phyloP scores from a whole-genome alignment of 2,329 filamentous ascomycete genomes.

The Penicillium sp. region DNA sequence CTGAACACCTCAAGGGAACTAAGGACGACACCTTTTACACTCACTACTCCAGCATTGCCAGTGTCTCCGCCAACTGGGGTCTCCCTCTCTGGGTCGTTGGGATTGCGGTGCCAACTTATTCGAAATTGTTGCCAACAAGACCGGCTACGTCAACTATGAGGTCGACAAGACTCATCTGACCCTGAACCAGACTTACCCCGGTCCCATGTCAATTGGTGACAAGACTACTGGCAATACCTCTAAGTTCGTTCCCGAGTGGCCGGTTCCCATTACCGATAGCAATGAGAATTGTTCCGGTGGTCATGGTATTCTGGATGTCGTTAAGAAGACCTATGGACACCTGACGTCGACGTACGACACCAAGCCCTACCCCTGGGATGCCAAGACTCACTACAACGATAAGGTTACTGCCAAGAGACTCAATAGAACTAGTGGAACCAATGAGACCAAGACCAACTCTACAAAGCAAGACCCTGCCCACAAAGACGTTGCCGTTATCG shows the following conservation, averaged over 20 bases:
- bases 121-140: slow-evolving; percentile 58
- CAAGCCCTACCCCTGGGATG: slow-evolving; percentile 27
- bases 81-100: slow-evolving; percentile 69
- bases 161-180: slow-evolving; percentile 46
- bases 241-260: slow-evolving; percentile 30
- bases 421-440: neutral
- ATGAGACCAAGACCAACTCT: slow-evolving; percentile 8
- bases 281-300: slow-evolving; percentile 36
- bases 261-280: slow-evolving; percentile 29
- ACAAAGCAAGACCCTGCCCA: slow-evolving; percentile 13
- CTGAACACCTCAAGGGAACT: slow-evolving; percentile 61
- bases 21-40: slow-evolving; percentile 69
- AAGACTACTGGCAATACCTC: slow-evolving; percentile 15
- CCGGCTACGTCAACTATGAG: slow-evolving; percentile 53
- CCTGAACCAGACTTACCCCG: slow-evolving; percentile 57
- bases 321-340: slow-evolving; percentile 33
- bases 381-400: slow-evolving; percentile 20
- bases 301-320: slow-evolving; percentile 33
- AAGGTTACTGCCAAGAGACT: slow-evolving; percentile 30
- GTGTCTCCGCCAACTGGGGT: slow-evolving; percentile 68
- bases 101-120: slow-evolving; percentile 72
- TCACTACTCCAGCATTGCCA: slow-evolving; percentile 69
- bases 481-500: slow-evolving; percentile 12
- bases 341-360: slow-evolving; percentile 33
- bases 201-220: slow-evolving; percentile 35